These are phyloP conservation scores for Asterochloris sp. DNA, from an alignment of 139 green algal genomes.

Conservation along the genomic window DNA sequence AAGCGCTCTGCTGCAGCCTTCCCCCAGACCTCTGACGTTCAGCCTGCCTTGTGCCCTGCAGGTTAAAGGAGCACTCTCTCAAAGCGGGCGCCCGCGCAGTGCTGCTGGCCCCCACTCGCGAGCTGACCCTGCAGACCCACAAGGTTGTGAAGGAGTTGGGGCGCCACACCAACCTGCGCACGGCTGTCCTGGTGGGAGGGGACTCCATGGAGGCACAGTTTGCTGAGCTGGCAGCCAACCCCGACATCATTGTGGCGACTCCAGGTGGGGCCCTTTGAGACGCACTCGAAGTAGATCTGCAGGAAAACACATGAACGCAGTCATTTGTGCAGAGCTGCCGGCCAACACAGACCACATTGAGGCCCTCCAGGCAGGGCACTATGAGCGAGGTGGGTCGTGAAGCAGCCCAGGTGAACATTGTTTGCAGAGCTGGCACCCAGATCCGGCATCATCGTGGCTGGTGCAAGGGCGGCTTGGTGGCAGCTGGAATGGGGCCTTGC, in stretches of 20 bases:
- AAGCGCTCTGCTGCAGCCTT: too few species aligned
- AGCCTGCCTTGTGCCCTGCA: slow-evolving; percentile 17
- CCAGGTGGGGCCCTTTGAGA: slow-evolving; percentile 51
- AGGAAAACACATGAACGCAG: too few species aligned
- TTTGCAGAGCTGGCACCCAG: background rate
- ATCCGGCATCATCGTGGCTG: background rate
- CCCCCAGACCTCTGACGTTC: too few species aligned
- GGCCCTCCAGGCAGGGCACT: too few species aligned
- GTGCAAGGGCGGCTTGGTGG: background rate
- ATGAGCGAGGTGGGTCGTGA: too few species aligned
- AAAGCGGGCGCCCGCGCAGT: slow-evolving; percentile 77
- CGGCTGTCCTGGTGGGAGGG: slow-evolving; percentile 86
- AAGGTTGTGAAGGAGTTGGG: slow-evolving; percentile 80
- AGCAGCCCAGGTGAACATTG: background rate
- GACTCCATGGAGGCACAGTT: slow-evolving; percentile 97
- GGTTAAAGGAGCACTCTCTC: slow-evolving; percentile 69
- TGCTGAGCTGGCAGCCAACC: slow-evolving; percentile 84
- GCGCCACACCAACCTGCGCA: slow-evolving; percentile 76
- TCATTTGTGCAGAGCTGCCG: too few species aligned
- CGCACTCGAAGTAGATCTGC: too few species aligned
- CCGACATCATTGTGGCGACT: slow-evolving; percentile 95
- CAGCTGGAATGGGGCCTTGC: background rate
- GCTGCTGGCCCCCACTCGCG: slow-evolving; percentile 86
- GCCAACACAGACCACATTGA: too few species aligned
- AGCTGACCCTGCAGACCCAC: slow-evolving; percentile 85